phyloP scores from a whole-genome alignment of 805 yeast species.

The Lipomyces spencermartinsiae region DNA sequence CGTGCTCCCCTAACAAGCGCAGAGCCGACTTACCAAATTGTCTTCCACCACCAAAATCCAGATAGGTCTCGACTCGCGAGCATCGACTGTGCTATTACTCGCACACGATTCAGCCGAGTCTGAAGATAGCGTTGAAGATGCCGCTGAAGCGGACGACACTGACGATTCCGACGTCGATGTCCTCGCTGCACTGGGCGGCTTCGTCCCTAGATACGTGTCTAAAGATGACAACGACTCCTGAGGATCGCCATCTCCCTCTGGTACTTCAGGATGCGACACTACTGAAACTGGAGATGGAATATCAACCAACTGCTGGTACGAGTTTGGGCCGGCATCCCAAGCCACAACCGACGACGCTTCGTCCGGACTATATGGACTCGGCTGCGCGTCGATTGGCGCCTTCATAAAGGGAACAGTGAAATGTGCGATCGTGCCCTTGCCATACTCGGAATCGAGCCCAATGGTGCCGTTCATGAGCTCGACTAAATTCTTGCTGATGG shows the following conservation, averaged over 20 bases:
- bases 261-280: not conserved
- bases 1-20: not conserved
- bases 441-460: slow-evolving; percentile 54
- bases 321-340: slow-evolving; percentile 15
- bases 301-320: not conserved
- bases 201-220: not conserved
- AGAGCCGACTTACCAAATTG: slow-evolving; percentile 28
- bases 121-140: not conserved
- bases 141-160: not conserved
- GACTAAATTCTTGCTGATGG: slow-evolving; percentile 56
- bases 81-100: not conserved
- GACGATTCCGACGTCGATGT: not conserved
- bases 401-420: slow-evolving; percentile 46
- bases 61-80: not conserved
- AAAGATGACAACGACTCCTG: not conserved
- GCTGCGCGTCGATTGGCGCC: slow-evolving; percentile 37
- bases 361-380: slow-evolving; percentile 36
- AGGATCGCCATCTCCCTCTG: not conserved
- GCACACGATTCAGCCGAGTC: not conserved
- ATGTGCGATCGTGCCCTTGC: slow-evolving; percentile 55
- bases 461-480: slow-evolving; percentile 58
- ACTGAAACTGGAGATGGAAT: slow-evolving; percentile 2
- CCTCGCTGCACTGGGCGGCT: not conserved
- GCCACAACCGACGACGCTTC: slow-evolving; percentile 13
- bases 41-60: slow-evolving; percentile 38